These are phyloP conservation scores for Epichloe aotearoae DNA, from an alignment of 2,329 filamentous ascomycete species.

Conservation along the genomic window DNA sequence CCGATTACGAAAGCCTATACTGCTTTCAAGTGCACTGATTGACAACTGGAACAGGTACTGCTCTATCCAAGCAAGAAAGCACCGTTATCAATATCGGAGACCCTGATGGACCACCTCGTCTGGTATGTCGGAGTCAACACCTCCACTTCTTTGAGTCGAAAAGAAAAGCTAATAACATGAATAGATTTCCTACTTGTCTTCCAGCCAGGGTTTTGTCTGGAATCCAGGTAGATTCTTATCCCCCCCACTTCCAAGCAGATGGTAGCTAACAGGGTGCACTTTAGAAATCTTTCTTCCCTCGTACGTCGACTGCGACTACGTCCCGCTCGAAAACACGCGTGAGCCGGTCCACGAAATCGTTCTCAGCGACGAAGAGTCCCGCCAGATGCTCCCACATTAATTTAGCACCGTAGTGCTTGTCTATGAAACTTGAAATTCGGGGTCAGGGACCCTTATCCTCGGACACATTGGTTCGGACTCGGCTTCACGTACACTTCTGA, in stretches of 20 bases:
- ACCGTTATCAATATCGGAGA: slow-evolving; percentile 72
- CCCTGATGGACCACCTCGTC: slow-evolving; percentile 55
- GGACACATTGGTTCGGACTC: background rate
- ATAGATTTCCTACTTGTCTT: slow-evolving; percentile 68
- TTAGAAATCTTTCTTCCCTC: slow-evolving; percentile 70
- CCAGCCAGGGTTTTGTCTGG: slow-evolving; percentile 71
- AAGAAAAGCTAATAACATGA: background rate
- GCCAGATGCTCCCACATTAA: slow-evolving; percentile 52
- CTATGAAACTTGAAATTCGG: slow-evolving; percentile 1
- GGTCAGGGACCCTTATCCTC: background rate
- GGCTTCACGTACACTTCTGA: background rate
- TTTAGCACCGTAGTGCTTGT: slow-evolving; percentile 1
- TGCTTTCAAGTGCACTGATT: slow-evolving; percentile 6
- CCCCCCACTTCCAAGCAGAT: background rate
- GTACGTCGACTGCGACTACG: slow-evolving; percentile 61
- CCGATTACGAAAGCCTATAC: background rate
- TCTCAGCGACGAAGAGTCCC: slow-evolving; percentile 64
- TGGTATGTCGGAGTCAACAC: slow-evolving; percentile 37
- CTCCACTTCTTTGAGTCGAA: background rate
- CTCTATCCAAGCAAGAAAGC: slow-evolving; percentile 60
- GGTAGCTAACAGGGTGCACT: slow-evolving; percentile 5
- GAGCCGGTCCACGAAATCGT: slow-evolving; percentile 69
- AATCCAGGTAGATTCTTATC: slow-evolving; percentile 48
- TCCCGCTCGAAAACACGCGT: slow-evolving; percentile 60
- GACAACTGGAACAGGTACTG: slow-evolving; percentile 40